Base-by-base conservation (phyloP, 345 rosid genomes). In the Crucihimalaya himalaica region DNA sequence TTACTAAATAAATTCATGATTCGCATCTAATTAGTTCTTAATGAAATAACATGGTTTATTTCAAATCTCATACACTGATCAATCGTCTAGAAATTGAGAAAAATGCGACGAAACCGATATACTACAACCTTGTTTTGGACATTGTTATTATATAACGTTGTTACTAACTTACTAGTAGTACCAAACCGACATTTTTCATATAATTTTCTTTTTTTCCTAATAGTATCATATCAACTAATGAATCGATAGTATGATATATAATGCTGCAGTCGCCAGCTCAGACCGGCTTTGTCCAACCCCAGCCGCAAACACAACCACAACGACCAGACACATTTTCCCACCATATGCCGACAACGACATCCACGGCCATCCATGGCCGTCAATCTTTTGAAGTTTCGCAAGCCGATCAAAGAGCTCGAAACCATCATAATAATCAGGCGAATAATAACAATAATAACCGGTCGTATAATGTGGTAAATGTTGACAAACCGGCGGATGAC, bases 401-500 rank as follows among this genome's bases (percentile, higher is more conserved):
- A 63, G 79, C 86, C 53, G 86, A 89, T 58, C 83, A 76, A 73
- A 89, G 83, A 81, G 53, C 61, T 55, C 20, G 42, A 70, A 80
- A 74, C 74, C 87, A 87, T 29, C 70, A 80, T 70, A 72, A 10
- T 46, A 75, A 66, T 28, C 59, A 32, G 10, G 53, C 81, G 19
- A 75, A 57, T 52, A 74, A 54, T 46, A 79, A 19, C 59, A 66
- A 20, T 18, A 54, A 37, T 71, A 64, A 59, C 77, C 73, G 81
- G 63, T 77, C 73, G 5, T 77, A 77, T 51, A 77, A 71, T 1
- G 68, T 68, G 31, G 78, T 78, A 19, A 67, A 78, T 31, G 88
- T 85, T 64, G 95, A 89, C 76, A 95, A 95, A 81, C 96, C 97
- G 19, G 86, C 87, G 52, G 88, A 89, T 79, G 99, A 92, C 75